A percentile compares a stretch with the other conserved stretches of the same genome.
phyloP scores from a whole-genome alignment of 108 stramenopile species.

The Chaetoceros muelleri region DNA sequence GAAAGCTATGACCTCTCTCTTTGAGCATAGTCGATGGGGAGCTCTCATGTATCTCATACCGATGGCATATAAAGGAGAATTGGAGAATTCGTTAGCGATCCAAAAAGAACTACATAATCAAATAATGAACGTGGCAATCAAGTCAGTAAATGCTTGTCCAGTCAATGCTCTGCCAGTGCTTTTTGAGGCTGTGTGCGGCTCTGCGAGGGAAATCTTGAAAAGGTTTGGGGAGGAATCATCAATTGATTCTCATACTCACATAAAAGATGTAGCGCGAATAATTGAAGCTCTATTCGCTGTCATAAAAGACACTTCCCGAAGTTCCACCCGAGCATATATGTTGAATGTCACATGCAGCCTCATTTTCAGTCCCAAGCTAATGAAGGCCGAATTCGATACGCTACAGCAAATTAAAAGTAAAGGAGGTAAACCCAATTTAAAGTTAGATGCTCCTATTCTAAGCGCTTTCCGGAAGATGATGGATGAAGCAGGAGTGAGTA shows the following conservation, averaged over 20 bases:
- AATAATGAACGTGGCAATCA: constrained; percentile 24
- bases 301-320: constrained; percentile 31
- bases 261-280: constrained; percentile 17
- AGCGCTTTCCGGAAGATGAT: constrained; percentile 53
- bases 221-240: constrained; percentile 15
- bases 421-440: constrained; percentile 4
- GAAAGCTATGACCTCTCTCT: neutral
- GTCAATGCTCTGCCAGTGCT: constrained; percentile 45
- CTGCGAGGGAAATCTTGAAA: constrained; percentile 13
- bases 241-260: constrained; percentile 9
- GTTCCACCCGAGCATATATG: constrained; percentile 46
- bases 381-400: constrained; percentile 41
- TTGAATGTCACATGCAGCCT: constrained; percentile 60
- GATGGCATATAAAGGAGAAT: constrained; percentile 10
- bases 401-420: constrained; percentile 11
- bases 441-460: constrained; percentile 34
- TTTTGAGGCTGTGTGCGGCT: constrained; percentile 33
- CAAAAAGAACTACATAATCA: constrained; percentile 5
- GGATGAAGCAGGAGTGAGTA: constrained; percentile 35
- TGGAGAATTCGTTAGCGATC: neutral
- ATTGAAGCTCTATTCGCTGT: constrained; percentile 44
- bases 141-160: constrained; percentile 45
- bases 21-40: constrained; percentile 8
- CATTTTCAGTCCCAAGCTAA: constrained; percentile 41
- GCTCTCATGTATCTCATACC: constrained; percentile 22